Evolutionary conservation across 225 moss, liverwort and hornwort genomes (phyloP).

Genomic region (Pseudisothecium myosuroides): DNA sequence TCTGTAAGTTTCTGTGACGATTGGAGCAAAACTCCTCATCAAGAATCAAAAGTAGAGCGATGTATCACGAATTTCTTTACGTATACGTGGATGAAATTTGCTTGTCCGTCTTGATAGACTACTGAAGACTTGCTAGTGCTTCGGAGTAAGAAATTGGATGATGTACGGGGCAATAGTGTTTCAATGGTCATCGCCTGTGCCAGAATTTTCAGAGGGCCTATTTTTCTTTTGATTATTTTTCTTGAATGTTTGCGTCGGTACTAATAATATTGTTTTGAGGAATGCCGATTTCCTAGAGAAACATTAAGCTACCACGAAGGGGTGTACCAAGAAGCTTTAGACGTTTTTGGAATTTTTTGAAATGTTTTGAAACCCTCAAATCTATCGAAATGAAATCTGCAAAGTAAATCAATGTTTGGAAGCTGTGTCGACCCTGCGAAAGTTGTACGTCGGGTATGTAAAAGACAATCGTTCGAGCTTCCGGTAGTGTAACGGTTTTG

Average conservation of each 20-base stretch:
- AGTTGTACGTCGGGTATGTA: not conserved
- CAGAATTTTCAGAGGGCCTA: not conserved
- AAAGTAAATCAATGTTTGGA: not conserved
- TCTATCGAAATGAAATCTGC: not conserved
- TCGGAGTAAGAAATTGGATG: not conserved
- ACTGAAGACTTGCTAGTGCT: not conserved
- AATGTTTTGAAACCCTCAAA: not conserved
- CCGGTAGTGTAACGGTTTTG: not conserved
- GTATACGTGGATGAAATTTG: not conserved
- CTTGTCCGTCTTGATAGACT: too few relatives aligned
- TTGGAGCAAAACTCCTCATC: not conserved
- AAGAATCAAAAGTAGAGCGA: not conserved
- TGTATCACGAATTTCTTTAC: not conserved
- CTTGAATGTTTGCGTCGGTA: not conserved
- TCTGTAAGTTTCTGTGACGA: slow-evolving; percentile 25
- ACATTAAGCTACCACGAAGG: not conserved
- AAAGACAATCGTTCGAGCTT: not conserved
- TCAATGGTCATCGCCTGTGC: not conserved
- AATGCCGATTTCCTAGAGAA: not conserved
- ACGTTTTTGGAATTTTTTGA: not conserved
- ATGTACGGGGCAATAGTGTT: not conserved
- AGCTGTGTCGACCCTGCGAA: not conserved
- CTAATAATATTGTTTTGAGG: not conserved
- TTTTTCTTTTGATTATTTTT: not conserved
- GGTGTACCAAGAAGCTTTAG: not conserved